phyloP scores from a whole-genome alignment of 306 rosid species.

The Vicia sativa region DNA sequence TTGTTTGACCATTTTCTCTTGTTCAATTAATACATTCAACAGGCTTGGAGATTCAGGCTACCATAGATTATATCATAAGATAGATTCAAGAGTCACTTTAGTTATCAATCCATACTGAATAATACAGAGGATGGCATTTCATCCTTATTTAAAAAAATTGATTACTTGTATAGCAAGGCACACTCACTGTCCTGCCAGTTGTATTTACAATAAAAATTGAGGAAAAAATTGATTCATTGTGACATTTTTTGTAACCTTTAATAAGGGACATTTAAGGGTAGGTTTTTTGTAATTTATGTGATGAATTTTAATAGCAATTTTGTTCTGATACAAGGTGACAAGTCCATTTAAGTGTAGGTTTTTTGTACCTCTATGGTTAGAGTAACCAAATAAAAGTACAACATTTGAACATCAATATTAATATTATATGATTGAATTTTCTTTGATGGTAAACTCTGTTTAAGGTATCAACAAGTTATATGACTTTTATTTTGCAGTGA shows the following conservation, averaged over 20 bases:
- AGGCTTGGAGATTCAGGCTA: constrained; percentile 46
- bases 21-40: constrained; percentile 28
- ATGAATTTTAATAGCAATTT: no score
- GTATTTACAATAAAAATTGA: constrained; percentile 31
- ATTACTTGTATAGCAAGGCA: constrained; percentile 44
- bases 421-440: no score
- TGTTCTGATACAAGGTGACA: no score
- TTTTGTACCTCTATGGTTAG: no score
- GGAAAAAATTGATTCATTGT: constrained; percentile 26
- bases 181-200: constrained; percentile 29
- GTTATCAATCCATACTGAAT: constrained; percentile 38
- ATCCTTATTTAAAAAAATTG: constrained; percentile 27
- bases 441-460: no score
- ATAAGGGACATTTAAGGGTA: neutral
- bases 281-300: no score
- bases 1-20: constrained; percentile 44
- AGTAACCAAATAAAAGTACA: no score
- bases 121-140: constrained; percentile 46
- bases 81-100: constrained; percentile 39
- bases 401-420: no score
- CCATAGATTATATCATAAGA: constrained; percentile 43
- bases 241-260: constrained; percentile 42
- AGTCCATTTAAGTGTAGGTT: no score
- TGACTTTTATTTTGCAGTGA: no score
- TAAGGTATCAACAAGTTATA: no score